Conservation (phyloP, 768 basidiomycete species). For the Tylopilus rubrobrunneus region DNA sequence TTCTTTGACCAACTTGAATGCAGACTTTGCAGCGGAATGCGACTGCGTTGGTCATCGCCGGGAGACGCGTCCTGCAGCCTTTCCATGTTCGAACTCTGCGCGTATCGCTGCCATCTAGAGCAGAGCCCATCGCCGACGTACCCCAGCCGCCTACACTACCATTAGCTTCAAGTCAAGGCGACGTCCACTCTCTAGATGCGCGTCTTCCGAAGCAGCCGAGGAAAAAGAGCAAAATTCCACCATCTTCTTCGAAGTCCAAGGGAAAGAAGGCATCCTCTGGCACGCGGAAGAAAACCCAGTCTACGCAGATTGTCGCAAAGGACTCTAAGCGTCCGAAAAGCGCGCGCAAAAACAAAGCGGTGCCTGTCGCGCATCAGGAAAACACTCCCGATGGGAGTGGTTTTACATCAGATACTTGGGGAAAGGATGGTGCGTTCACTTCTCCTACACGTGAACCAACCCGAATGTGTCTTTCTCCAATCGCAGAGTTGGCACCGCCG, state of each 20-base stretch:
- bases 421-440: constrained; percentile 20
- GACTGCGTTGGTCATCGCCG: constrained; percentile 10
- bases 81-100: constrained; percentile 9
- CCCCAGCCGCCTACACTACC: not conserved
- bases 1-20: constrained; percentile 1
- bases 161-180: not conserved
- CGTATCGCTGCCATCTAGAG: not conserved
- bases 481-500: constrained; percentile 16
- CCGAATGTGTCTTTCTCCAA: not conserved
- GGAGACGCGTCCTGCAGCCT: constrained; percentile 17
- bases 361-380: not conserved
- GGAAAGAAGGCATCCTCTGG: not conserved
- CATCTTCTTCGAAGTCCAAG: not conserved
- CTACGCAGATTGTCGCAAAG: not conserved
- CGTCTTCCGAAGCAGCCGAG: not conserved
- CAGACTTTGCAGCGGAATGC: constrained; percentile 5
- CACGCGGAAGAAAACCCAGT: constrained; percentile 8
- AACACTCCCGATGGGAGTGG: not conserved
- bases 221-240: not conserved
- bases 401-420: constrained; percentile 18
- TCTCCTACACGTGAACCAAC: too few relatives aligned
- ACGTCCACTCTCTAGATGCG: not conserved
- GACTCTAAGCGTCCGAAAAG: not conserved
- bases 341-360: constrained; percentile 1
- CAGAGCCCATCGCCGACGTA: not conserved